A percentile compares a stretch with the other conserved stretches of the same genome.
Evolutionary conservation across 2,329 filamentous ascomycete genomes (phyloP).

Genomic region (Akanthomyces dipterigenus): DNA sequence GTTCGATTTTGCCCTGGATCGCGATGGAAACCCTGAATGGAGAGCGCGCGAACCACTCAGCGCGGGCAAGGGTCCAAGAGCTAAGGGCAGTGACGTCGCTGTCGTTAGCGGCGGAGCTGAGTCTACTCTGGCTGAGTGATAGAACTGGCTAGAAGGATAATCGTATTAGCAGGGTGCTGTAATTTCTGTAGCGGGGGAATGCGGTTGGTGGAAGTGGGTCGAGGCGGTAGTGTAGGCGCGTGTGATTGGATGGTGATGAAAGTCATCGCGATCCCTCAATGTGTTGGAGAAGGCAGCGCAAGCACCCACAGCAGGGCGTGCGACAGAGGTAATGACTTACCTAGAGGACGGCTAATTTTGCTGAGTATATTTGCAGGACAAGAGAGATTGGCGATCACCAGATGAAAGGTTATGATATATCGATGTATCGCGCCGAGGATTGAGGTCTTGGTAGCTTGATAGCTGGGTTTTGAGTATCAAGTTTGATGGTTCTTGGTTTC

Average conservation of each 20-base stretch:
- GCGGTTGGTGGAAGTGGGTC: neutral
- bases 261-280: neutral
- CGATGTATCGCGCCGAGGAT: neutral
- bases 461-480: neutral
- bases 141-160: neutral
- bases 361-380: neutral
- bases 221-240: neutral
- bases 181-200: conserved; percentile 3
- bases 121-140: neutral
- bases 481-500: neutral
- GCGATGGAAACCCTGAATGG: neutral
- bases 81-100: neutral
- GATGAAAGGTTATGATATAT: neutral
- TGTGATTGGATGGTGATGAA: conserved; percentile 2
- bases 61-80: neutral
- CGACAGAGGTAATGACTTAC: neutral
- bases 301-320: neutral
- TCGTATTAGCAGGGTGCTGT: neutral
- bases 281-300: neutral
- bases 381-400: neutral
- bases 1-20: neutral
- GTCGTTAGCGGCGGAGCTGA: conserved; percentile 5
- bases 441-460: neutral
- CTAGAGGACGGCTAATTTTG: neutral
- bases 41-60: neutral